Conservation (phyloP, 2,329 filamentous ascomycete genomes). For the Epichloe gansuensis region DNA sequence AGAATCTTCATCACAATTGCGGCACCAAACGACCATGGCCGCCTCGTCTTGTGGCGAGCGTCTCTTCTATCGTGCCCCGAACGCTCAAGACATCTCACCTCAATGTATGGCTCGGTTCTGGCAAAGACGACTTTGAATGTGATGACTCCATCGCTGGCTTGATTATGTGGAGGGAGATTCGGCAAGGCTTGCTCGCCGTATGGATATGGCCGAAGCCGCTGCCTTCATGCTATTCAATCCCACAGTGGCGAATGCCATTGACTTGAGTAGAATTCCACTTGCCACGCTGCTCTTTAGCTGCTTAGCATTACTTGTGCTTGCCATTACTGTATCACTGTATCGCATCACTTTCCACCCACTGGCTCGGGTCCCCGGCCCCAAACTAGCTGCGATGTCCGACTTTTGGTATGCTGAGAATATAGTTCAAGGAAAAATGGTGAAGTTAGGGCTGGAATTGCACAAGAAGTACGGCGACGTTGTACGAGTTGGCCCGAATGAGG, state of each 20-base stretch:
- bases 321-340: conserved; percentile 17
- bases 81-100: too few species aligned
- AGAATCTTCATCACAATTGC: too few species aligned
- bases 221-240: neutral
- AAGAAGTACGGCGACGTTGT: conserved; percentile 35
- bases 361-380: conserved; percentile 33
- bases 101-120: too few species aligned
- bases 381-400: conserved; percentile 32
- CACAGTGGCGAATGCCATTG: neutral
- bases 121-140: too few species aligned
- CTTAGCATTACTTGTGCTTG: conserved; percentile 7
- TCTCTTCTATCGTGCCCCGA: too few species aligned
- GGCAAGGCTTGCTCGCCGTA: too few species aligned
- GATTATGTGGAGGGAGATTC: too few species aligned
- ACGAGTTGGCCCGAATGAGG: conserved; percentile 40
- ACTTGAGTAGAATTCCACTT: neutral
- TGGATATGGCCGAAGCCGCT: too few species aligned
- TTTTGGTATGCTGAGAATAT: conserved; percentile 36
- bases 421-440: conserved; percentile 29
- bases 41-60: too few species aligned
- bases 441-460: conserved; percentile 33
- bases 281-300: neutral
- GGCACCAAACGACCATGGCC: too few species aligned
- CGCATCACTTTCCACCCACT: conserved; percentile 33
- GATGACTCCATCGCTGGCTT: too few species aligned